Conservation (phyloP, 305 asterid species). For the Withania somnifera region DNA sequence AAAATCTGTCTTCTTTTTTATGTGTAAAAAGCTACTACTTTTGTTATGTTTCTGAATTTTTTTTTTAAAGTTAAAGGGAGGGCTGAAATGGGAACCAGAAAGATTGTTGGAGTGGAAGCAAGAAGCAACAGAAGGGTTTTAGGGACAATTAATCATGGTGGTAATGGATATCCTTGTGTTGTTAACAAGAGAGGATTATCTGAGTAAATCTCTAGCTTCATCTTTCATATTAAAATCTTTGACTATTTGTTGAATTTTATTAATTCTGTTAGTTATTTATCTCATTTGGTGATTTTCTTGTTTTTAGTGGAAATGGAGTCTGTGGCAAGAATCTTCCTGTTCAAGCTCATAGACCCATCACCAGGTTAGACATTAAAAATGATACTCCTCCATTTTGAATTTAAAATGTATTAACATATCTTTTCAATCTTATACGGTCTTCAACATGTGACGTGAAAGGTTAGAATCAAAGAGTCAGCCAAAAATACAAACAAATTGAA, state of each 20-base stretch:
- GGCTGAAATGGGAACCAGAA: slow-evolving; percentile 37
- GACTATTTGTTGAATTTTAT: background rate
- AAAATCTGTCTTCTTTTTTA: background rate
- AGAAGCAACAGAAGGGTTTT: slow-evolving; percentile 55
- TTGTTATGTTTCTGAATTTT: background rate
- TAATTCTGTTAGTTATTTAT: background rate
- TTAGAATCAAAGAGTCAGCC: too few species aligned
- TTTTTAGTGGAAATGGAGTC: slow-evolving; percentile 41
- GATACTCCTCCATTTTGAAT: too few species aligned
- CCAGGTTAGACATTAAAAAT: slow-evolving; percentile 37
- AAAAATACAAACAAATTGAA: too few species aligned
- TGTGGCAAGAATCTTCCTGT: slow-evolving; percentile 30
- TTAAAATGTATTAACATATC: too few species aligned
- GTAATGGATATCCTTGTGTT: slow-evolving; percentile 29
- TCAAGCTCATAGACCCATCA: slow-evolving; percentile 53
- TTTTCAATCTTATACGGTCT: too few species aligned
- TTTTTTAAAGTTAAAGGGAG: slow-evolving; percentile 24
- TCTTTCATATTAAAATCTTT: background rate
- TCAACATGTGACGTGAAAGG: too few species aligned
- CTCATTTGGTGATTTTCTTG: slow-evolving; percentile 1
- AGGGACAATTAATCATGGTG: slow-evolving; percentile 52
- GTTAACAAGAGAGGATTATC: slow-evolving; percentile 57
- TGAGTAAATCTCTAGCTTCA: slow-evolving; percentile 41
- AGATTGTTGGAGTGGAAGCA: slow-evolving; percentile 47
- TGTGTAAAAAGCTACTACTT: background rate